Evolutionary conservation across 2,329 filamentous ascomycete species (phyloP), one percentile per base, ranked within the genome.

Genomic region (Allantophomopsis lycopodina): DNA sequence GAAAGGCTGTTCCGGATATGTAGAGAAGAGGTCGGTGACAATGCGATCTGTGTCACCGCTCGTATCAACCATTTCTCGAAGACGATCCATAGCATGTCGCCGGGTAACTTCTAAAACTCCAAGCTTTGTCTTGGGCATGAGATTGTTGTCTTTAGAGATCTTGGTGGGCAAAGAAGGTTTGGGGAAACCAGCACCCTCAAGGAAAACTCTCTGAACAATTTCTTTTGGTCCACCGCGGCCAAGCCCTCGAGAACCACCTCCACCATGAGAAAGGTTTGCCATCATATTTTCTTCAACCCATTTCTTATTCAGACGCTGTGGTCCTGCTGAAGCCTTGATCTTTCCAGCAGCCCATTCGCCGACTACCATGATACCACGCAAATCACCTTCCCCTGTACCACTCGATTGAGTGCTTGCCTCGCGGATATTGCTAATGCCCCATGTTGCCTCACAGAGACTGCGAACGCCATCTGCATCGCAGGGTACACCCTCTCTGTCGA

Each of bases 381-480:
- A 71, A 53, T 93, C 85, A 21, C 79, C 79, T 48, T 80, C 72
- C 1, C 74, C 72, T n/a, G 69, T 72, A 46, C 72, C 73, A 48
- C 84, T 79, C 15, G 78, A 74, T 0, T 80, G 79, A 32, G 73
- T 73, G 37, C 72, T 76, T 16, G 72, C 73, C 47, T 87, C 80
- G 41, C 79, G 72, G n/a, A 79, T 76, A 44, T 70, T 78, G 13
- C 71, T 76, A 55, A 88, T 80, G 8, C 83, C 84, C 82, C 84
- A 91, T 0, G 83, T 79, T 7, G 82, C 76, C 59, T 93, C 85
- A 46, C 85, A 91, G 1, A 93, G 62, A 52, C 83, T 82, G 46
- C 91, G 73, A 4, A 91, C 85, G 1, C 86, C 91, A 52, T 96
- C 91, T 43, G 77, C 80, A 50, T 98, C 91, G 48, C 83, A 91